Evolutionary conservation across 179 eudicot genomes (phyloP).

Genomic region (Amaranthus tricolor): DNA sequence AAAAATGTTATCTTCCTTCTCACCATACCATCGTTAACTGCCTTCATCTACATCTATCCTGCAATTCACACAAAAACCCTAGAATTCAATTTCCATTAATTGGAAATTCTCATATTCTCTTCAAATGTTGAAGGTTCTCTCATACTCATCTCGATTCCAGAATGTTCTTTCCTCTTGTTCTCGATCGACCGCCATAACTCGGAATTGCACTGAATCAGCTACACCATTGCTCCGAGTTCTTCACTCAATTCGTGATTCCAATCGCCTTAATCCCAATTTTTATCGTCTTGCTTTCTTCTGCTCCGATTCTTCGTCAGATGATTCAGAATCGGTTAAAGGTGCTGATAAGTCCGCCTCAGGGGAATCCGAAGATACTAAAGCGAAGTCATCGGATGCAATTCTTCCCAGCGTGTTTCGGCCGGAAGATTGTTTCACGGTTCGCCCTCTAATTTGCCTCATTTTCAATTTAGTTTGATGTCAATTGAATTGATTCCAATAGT

Average conservation of each 20-base stretch:
- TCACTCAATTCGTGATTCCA: constrained; percentile 36
- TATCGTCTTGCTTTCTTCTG: constrained; percentile 53
- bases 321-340: constrained; percentile 31
- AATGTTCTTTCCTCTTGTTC: constrained; percentile 25
- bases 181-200: constrained; percentile 30
- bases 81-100: neutral
- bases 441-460: neutral
- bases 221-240: constrained; percentile 50
- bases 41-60: neutral
- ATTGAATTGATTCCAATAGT: neutral
- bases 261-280: constrained; percentile 36
- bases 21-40: constrained; percentile 21
- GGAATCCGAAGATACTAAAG: constrained; percentile 43
- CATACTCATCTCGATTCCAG: constrained; percentile 41
- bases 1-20: neutral
- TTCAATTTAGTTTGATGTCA: neutral
- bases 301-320: constrained; percentile 57
- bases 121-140: constrained; percentile 59
- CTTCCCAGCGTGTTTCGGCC: constrained; percentile 67
- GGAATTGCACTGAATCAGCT: constrained; percentile 32
- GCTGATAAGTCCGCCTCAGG: constrained; percentile 29
- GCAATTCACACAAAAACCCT: neutral
- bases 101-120: neutral
- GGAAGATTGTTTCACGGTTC: constrained; percentile 71
- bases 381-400: constrained; percentile 53